Conservation (phyloP, 1,139 yeast genomes). For the Pichia terricola region DNA sequence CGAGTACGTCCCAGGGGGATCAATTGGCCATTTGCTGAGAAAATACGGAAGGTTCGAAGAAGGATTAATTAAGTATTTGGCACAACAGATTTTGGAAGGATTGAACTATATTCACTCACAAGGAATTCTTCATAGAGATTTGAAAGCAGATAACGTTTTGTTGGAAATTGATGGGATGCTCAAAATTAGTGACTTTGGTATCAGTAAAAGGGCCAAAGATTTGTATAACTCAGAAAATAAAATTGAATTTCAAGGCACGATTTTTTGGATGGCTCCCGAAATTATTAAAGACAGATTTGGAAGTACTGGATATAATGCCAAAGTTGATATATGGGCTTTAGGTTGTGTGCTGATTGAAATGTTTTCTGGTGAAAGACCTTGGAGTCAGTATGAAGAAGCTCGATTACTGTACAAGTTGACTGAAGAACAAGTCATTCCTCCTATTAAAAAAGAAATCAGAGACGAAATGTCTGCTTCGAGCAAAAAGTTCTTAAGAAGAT, state of each 20-base stretch:
- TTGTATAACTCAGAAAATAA: constrained; percentile 87
- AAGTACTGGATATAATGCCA: constrained; percentile 72
- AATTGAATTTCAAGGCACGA: constrained; percentile 93
- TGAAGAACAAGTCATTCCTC: constrained; percentile 83
- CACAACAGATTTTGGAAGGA: constrained; percentile 76
- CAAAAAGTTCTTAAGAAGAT: constrained; percentile 57
- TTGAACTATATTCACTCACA: constrained; percentile 74
- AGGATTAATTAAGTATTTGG: constrained; percentile 58
- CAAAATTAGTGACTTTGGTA: constrained; percentile 95
- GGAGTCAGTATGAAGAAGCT: constrained; percentile 73
- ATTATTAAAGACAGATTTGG: constrained; percentile 73
- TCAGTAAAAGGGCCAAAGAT: constrained; percentile 79
- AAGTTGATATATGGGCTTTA: constrained; percentile 84
- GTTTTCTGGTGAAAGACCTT: constrained; percentile 81
- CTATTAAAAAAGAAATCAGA: constrained; percentile 80
- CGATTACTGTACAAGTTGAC: constrained; percentile 69
- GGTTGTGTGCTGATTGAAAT: constrained; percentile 96
- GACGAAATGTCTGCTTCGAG: constrained; percentile 57
- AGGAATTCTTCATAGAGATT: constrained; percentile 88
- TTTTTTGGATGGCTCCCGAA: constrained; percentile 99
- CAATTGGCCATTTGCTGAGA: constrained; percentile 79
- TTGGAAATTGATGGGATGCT: constrained; percentile 90
- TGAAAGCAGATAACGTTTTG: constrained; percentile 88
- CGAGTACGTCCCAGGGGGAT: constrained; percentile 97
- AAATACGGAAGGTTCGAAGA: constrained; percentile 84